phyloP scores from a whole-genome alignment of 2,329 filamentous ascomycete genomes.

The Akanthomyces muscarius region DNA sequence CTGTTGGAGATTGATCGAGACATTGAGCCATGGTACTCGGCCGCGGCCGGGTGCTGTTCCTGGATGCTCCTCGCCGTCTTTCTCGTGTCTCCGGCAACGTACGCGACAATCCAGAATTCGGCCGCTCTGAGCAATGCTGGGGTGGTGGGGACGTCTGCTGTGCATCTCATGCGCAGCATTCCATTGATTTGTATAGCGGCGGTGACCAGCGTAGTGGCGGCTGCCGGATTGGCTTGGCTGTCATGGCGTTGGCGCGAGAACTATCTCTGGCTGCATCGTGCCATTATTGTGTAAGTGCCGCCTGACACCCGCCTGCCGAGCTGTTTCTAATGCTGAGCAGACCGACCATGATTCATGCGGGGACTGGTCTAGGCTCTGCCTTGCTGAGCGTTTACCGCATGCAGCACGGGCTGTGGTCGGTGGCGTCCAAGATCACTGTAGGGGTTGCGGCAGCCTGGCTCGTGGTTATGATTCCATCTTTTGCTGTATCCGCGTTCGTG shows the following conservation, averaged over 20 bases:
- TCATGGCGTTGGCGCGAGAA: background rate
- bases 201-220: background rate
- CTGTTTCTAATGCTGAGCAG: background rate
- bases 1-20: background rate
- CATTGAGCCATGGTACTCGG: slow-evolving; percentile 2
- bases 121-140: background rate
- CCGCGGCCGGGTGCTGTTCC: background rate
- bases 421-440: background rate
- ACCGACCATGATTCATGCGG: background rate
- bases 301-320: background rate
- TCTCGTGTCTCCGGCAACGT: slow-evolving; percentile 3
- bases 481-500: background rate
- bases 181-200: background rate
- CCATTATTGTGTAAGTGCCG: background rate
- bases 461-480: background rate
- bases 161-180: slow-evolving; percentile 1
- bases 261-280: background rate
- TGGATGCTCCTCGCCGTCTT: slow-evolving; percentile 6
- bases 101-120: background rate
- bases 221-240: background rate
- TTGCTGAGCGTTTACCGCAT: background rate
- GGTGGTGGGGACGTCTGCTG: background rate
- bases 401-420: background rate
- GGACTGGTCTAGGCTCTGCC: background rate
- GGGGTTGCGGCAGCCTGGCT: background rate